Base-by-base conservation (phyloP, 768 basidiomycete genomes). In the Austroboletus eburneus region DNA sequence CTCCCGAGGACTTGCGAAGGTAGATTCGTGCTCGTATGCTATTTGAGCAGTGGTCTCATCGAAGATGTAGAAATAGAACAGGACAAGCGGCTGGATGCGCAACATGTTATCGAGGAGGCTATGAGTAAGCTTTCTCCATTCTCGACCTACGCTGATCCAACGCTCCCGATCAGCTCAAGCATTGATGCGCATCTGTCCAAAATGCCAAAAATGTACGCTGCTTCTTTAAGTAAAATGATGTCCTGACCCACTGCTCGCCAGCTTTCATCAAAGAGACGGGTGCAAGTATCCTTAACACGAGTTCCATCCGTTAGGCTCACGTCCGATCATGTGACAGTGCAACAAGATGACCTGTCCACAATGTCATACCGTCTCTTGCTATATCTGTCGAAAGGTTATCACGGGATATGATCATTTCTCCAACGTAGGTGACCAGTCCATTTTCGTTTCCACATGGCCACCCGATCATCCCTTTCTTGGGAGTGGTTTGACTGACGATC, bases 341-440 rank as follows among this genome's bases (percentile, higher is more conserved):
- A 95, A 95, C 77, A 95, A 95, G 64, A 94, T 96, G 83, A 76
- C 72, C 1, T 91, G 89, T 56, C 78, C 83, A 1, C 68, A 83
- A 49, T 95, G 93, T 58, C 51, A 38, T 2, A 81, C 88, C 0
- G 29, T 87, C 33, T 91, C 85, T 0, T 96, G 93, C 65, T 94
- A 96, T 58, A 70, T 91, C 21, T 95, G 93, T 61, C 77, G 88
- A 23, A 55, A 86, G 57, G 56, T 83, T 27, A 86, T 94, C 33
- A 67, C 25, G 1, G 87, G 87, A 1, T 91, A 91, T 56, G 83
- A 88, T 0, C 90, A 92, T 58, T 91, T 91, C 59, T 63, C 73
- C 39, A 69, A 77, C 40, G 78, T 78, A 58, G 25, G 72, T 61
- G 24, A 22, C 13, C n/a, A 9, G 18, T 45, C 36, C n/a, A 4